These are phyloP conservation scores for Eleusine indica DNA, from an alignment of 176 grass and related monocot genomes.

Conservation along the genomic window DNA sequence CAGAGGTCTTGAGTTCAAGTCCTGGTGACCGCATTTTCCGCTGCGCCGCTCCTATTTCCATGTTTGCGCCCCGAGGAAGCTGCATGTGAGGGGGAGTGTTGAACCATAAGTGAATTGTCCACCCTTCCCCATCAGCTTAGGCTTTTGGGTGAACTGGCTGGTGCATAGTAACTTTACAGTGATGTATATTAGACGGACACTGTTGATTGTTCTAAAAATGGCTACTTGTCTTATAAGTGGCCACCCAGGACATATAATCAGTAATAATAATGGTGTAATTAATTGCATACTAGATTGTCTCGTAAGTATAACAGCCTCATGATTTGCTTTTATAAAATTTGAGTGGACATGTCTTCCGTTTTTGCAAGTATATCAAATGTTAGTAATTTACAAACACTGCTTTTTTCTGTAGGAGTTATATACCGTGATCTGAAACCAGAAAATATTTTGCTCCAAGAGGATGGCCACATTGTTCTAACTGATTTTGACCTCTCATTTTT, in stretches of 20 bases:
- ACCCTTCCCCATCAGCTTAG: too few relatives aligned
- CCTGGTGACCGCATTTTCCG: too few relatives aligned
- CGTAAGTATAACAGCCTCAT: neutral
- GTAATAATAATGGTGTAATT: neutral
- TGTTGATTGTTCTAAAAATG: neutral
- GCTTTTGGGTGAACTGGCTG: too few relatives aligned
- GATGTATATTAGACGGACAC: neutral
- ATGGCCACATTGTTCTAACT: constrained; percentile 88
- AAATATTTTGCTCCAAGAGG: constrained; percentile 89
- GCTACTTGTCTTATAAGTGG: neutral
- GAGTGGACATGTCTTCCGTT: neutral
- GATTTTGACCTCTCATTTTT: constrained; percentile 98
- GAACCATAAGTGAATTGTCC: too few relatives aligned
- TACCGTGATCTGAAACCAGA: constrained; percentile 98
- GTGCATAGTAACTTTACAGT: too few relatives aligned
- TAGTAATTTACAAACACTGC: constrained; percentile 21
- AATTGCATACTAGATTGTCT: neutral
- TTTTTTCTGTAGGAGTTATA: constrained; percentile 79
- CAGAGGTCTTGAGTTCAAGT: too few relatives aligned
- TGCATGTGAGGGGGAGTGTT: too few relatives aligned
- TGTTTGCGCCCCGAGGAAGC: too few relatives aligned
- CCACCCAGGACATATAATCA: neutral
- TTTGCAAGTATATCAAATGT: constrained; percentile 4
- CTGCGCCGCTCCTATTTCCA: too few relatives aligned
- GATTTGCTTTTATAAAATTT: constrained; percentile 2